These are phyloP conservation scores for Corylus heterophylla DNA, from an alignment of 306 rosid genomes.

Conservation along the genomic window DNA sequence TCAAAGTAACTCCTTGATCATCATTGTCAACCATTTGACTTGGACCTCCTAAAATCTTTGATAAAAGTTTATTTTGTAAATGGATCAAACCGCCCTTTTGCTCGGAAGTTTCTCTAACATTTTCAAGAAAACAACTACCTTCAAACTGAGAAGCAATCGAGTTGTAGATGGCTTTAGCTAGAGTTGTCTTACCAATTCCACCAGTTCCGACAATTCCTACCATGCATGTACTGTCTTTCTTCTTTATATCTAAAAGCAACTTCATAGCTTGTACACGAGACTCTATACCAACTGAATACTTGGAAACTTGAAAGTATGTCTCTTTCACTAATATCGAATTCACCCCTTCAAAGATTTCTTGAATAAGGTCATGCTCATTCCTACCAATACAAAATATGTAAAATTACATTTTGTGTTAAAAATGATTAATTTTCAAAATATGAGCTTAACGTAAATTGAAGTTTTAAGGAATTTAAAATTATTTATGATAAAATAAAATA, in stretches of 20 bases:
- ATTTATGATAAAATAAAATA: too few species aligned
- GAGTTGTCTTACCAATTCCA: conserved; percentile 41
- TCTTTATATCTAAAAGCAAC: not conserved
- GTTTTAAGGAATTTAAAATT: too few species aligned
- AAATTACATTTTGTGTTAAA: too few species aligned
- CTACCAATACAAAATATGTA: not conserved
- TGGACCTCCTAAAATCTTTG: not conserved
- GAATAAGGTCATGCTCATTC: not conserved
- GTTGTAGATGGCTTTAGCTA: conserved; percentile 29
- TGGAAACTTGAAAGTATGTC: not conserved
- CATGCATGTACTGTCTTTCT: conserved; percentile 18
- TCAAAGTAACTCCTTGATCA: not conserved
- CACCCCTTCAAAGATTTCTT: too few species aligned
- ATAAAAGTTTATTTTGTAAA: not conserved
- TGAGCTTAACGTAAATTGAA: too few species aligned
- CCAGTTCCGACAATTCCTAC: conserved; percentile 37
- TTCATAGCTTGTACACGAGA: not conserved
- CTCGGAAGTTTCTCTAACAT: not conserved
- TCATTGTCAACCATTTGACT: not conserved
- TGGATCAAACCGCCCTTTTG: not conserved
- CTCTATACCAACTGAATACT: conserved; percentile 27
- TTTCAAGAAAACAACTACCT: not conserved
- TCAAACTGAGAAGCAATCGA: not conserved
- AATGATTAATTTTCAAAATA: too few species aligned
- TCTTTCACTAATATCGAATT: not conserved